phyloP scores from a whole-genome alignment of 495 filamentous ascomycete species.

The Annulohypoxylon nitens region DNA sequence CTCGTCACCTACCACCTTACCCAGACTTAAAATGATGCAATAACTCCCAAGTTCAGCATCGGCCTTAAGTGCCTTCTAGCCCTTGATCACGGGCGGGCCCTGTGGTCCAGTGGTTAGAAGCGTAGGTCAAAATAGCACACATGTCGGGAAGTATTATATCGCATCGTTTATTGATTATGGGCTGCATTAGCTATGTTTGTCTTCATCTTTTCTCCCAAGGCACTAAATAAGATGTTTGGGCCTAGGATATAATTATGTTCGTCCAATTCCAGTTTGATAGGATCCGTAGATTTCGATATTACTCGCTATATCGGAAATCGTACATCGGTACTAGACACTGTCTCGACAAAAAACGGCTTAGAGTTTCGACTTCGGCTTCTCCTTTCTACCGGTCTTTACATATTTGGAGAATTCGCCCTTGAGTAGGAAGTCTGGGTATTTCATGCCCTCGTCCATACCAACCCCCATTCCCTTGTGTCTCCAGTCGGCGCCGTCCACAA shows the following conservation, averaged over 20 bases:
- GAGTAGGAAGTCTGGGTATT: constrained; percentile 61
- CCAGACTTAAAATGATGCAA: neutral
- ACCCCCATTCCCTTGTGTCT: constrained; percentile 62
- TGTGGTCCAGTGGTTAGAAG: too few species aligned
- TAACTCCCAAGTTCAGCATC: neutral
- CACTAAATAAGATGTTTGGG: too few species aligned
- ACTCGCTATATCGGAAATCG: neutral
- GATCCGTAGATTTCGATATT: neutral
- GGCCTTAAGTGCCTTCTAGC: neutral
- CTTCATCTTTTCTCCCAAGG: too few species aligned
- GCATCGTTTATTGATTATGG: too few species aligned
- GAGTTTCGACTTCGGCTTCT: constrained; percentile 54
- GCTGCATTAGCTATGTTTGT: too few species aligned
- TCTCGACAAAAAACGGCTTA: constrained; percentile 21
- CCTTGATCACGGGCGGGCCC: too few species aligned
- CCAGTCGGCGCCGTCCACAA: constrained; percentile 85
- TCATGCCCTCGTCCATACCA: constrained; percentile 60
- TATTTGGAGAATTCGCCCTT: constrained; percentile 57
- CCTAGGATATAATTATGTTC: too few species aligned
- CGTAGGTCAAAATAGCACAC: too few species aligned
- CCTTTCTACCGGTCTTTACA: constrained; percentile 57
- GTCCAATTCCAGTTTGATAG: neutral
- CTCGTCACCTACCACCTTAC: neutral
- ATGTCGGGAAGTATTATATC: too few species aligned
- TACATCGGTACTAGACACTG: neutral